Conservation (phyloP, 768 basidiomycete species). For the Hypholoma sublateritium region DNA sequence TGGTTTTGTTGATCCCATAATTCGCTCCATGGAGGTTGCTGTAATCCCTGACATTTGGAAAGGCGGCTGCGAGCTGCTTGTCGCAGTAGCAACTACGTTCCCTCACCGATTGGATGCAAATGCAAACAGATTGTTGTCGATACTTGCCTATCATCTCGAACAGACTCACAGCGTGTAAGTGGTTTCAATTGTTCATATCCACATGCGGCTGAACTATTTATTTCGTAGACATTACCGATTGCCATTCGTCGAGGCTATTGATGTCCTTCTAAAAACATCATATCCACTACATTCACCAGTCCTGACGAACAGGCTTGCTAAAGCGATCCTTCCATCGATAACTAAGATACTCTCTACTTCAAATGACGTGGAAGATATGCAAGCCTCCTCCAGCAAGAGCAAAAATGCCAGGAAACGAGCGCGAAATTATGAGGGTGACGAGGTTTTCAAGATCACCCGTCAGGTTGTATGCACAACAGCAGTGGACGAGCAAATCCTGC, state of each 20-base stretch:
- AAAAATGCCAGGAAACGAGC: constrained; percentile 70
- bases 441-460: constrained; percentile 55
- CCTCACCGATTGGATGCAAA: constrained; percentile 57
- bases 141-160: constrained; percentile 63
- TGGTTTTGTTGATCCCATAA: constrained; percentile 47
- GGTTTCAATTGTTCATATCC: background rate
- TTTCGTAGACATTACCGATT: constrained; percentile 35
- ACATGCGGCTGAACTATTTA: constrained; percentile 2
- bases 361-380: constrained; percentile 18
- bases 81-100: constrained; percentile 50
- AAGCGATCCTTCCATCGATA: constrained; percentile 50
- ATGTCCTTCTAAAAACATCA: constrained; percentile 41
- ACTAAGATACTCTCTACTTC: constrained; percentile 44
- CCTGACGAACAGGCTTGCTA: constrained; percentile 52
- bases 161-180: constrained; percentile 49
- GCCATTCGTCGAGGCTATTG: constrained; percentile 44
- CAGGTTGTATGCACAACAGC: constrained; percentile 46
- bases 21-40: constrained; percentile 55
- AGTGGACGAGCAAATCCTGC: constrained; percentile 51
- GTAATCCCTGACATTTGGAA: constrained; percentile 52
- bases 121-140: constrained; percentile 47
- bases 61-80: constrained; percentile 51
- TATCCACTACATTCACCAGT: constrained; percentile 48
- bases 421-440: constrained; percentile 74
- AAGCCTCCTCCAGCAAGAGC: constrained; percentile 26